Base-by-base conservation (phyloP, 2,329 filamentous ascomycete genomes). In the Hortaea werneckii region DNA sequence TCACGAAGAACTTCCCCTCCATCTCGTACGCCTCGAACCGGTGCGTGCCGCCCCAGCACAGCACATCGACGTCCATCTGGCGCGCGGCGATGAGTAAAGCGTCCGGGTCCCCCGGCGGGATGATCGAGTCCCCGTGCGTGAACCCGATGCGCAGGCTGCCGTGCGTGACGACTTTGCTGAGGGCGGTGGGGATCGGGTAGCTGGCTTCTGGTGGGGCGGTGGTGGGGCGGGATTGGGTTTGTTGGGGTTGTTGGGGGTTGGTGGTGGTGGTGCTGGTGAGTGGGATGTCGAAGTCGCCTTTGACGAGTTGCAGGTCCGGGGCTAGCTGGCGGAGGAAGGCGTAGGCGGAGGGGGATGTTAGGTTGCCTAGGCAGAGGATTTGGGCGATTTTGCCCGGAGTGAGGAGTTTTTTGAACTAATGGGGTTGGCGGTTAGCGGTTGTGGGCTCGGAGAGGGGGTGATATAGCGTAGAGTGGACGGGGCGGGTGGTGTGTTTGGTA, bases 1-100 rank as follows among this genome's bases (percentile, higher is more conserved):
- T 84, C 43, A 84, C 73, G 60, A 84, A 84, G 67, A 84, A 84
- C 57, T 82, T 80, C 35, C 80, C 80, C 60, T 84, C 80, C 71
- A 83, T 73, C 66, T 84, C 80, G 59, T 83, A 84, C 7, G 80
- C 80, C 63, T 84, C 80, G 54, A 84, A 84, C 46, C 77, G 75
- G 65, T 83, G 80, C 5, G 80, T 83, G 10, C 80, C 80, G 34
- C 79, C 81, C 80, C 80, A 84, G 43, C 83, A 70, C 50, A 84
- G 60, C 29, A 84, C 75, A 63, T 84, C 80, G 1, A 83, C 80
- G 57, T 84, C 80, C 79, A 84, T 83, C 63, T 83, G 80, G 34
- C 80, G 70, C 39, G 80, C 80, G 4, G 80, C 79, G 50, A 84
- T 84, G 55, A 84, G 67, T 51, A 84, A 59, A 37, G 75, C 77